Conservation (phyloP, 78 protist genomes). For the Dictyostelium firmibasis region DNA sequence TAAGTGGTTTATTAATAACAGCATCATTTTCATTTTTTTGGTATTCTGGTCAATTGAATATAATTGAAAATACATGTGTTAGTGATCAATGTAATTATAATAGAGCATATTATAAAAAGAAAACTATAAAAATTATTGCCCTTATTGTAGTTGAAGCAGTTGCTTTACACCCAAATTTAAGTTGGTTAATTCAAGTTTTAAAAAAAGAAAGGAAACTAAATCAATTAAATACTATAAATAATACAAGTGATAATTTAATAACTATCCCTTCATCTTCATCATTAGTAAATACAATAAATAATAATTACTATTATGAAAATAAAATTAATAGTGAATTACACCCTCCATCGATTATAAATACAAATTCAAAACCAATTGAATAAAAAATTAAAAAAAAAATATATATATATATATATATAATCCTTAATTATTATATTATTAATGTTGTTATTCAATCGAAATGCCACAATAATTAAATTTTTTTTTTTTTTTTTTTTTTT, state of each 20-base stretch:
- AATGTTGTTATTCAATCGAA: too few species aligned
- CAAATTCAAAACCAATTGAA: background rate
- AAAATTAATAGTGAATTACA: background rate
- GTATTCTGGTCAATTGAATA: background rate
- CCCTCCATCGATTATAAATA: background rate
- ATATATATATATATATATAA: too few species aligned
- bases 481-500: too few species aligned
- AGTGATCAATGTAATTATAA: background rate
- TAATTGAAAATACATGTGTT: background rate
- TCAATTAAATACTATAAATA: background rate
- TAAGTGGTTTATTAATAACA: background rate
- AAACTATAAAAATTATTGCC: background rate
- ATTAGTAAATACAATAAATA: background rate
- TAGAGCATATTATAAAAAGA: background rate
- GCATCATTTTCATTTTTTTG: slow-evolving; percentile 12
- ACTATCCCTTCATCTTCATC: background rate
- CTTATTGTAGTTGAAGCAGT: background rate
- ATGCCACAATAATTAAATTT: background rate
- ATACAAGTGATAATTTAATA: background rate
- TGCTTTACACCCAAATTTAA: background rate
- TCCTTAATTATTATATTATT: too few species aligned
- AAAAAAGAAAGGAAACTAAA: background rate
- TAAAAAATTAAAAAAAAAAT: background rate
- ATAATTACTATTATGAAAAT: background rate
- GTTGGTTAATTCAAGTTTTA: background rate